Base-by-base conservation (phyloP, 176 grass and related monocot genomes). In the Cymbopogon citratus region DNA sequence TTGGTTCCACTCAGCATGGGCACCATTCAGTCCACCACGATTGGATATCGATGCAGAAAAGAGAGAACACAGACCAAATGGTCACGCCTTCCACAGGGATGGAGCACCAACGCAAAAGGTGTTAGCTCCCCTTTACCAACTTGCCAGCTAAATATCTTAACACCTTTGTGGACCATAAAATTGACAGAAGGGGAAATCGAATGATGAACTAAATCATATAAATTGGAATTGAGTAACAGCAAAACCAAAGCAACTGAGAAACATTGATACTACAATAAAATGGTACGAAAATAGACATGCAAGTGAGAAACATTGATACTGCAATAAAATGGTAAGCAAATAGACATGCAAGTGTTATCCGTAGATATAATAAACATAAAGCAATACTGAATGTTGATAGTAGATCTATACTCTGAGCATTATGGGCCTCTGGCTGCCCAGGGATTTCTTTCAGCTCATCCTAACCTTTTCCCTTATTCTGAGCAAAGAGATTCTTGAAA, bases 11-110 rank as follows among this genome's bases (percentile, higher is more conserved):
- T 77, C 63, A 59, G 44, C 33, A n/a, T 1, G 38, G 66, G n/a
- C 73, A 83, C 66, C 54, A 33, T 44, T 35, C 39, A 80, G 33
- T 66, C 69, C 59, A 80, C 74, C 46, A 82, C 60, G 28, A 62
- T 59, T 72, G 56, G 54, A 81, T 57, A 67, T 66, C 18, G 71
- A 74, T 66, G 83, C 83, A 90, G 28, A 78, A 74, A 74, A 26
- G 45, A 69, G 33, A 29, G 24, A 13, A 62, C 9, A 66, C 63
- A 24, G 79, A 24, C 14, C 41, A n/a, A 35, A 72, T 26, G 67
- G 26, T 23, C 27, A 4, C n/a, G 1, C 75, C 60, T 57, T 67
- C 36, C 7, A 73, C 21, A 84, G 62, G 57, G 74, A 80, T 73
- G 74, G 69, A 75, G 29, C 36, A 86, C 66, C 83, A 78, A 60